phyloP scores from a whole-genome alignment of 75 land plant genomes.

The Pseudotsuga menziesii region DNA sequence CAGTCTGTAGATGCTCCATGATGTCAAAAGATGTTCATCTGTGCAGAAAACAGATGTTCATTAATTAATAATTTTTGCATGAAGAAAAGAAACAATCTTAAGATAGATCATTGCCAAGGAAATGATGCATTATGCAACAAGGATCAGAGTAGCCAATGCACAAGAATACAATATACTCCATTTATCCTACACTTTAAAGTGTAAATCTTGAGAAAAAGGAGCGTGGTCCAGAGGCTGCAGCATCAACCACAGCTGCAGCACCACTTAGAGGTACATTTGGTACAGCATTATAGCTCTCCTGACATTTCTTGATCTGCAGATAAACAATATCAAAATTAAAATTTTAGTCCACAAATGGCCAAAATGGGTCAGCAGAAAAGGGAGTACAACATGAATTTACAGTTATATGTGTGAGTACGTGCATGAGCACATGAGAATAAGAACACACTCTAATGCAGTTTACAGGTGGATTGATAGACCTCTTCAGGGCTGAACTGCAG shows the following conservation, averaged over 20 bases:
- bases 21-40: no score
- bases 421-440: neutral
- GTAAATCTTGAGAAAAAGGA: constrained; percentile 77
- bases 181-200: constrained; percentile 18
- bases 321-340: neutral
- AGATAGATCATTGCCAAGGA: no score
- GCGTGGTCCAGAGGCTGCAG: constrained; percentile 41
- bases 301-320: constrained; percentile 72
- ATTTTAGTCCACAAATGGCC: neutral
- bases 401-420: neutral
- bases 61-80: no score
- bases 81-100: no score
- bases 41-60: no score
- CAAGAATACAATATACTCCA: no score
- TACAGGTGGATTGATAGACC: constrained; percentile 31
- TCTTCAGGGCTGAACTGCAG: constrained; percentile 98
- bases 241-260: constrained; percentile 45
- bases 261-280: constrained; percentile 40
- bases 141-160: no score
- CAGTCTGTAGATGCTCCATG: no score
- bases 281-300: constrained; percentile 58
- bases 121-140: no score
- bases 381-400: neutral
- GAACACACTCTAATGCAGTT: neutral
- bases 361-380: neutral